These are phyloP conservation scores for Arthrobotrys sinensis DNA, from an alignment of 2,329 filamentous ascomycete species.

Conservation along the genomic window DNA sequence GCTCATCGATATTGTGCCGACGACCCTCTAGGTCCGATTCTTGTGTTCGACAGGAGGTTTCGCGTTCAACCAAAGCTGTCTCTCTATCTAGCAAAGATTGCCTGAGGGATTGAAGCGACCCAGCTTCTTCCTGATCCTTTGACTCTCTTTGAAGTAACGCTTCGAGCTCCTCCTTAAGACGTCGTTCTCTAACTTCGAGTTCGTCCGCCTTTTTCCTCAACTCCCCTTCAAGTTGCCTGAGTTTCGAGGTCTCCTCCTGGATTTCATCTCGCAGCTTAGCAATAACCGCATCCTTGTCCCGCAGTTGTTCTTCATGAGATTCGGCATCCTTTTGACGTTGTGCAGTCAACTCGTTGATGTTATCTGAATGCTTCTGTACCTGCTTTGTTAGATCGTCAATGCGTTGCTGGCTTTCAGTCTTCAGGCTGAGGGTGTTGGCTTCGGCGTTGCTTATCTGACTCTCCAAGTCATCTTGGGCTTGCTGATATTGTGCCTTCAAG, in stretches of 20 bases:
- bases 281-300: constrained; percentile 29
- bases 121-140: constrained; percentile 42
- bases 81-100: constrained; percentile 43
- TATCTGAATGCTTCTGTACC: constrained; percentile 43
- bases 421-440: constrained; percentile 38
- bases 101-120: constrained; percentile 29
- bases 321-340: constrained; percentile 33
- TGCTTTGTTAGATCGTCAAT: constrained; percentile 50
- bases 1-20: constrained; percentile 14
- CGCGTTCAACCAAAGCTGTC: constrained; percentile 30
- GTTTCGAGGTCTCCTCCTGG: constrained; percentile 39
- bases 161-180: constrained; percentile 38
- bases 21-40: constrained; percentile 43
- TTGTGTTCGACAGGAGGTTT: constrained; percentile 36
- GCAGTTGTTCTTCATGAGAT: constrained; percentile 42
- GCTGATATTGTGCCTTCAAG: constrained; percentile 39
- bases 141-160: constrained; percentile 42
- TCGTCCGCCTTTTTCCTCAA: constrained; percentile 42
- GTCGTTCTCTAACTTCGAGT: constrained; percentile 38
- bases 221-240: constrained; percentile 41
- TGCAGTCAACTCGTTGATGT: constrained; percentile 34
- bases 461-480: constrained; percentile 52
- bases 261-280: constrained; percentile 38
- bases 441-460: constrained; percentile 52
- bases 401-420: constrained; percentile 44